A percentile compares a stretch with the other conserved stretches of the same genome.
Evolutionary conservation across 306 rosid genomes (phyloP).

Genomic region (Dicorynia guianensis): DNA sequence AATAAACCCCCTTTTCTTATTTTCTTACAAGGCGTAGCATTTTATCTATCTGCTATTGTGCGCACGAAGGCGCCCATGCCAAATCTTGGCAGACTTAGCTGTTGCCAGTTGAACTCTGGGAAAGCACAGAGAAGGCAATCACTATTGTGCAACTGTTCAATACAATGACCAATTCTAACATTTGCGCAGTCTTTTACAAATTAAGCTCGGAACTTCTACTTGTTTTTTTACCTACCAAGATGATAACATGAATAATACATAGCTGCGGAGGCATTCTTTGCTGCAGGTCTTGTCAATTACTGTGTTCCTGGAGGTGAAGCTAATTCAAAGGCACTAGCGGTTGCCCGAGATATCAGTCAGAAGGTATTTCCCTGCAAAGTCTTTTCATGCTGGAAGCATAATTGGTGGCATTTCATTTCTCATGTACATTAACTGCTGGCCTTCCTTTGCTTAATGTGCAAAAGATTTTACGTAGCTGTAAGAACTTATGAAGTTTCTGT

Average conservation of each 20-base stretch:
- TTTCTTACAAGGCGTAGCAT: not conserved
- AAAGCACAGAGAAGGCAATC: constrained; percentile 27
- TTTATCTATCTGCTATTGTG: not conserved
- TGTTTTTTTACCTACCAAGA: not conserved
- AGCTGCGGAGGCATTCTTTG: constrained; percentile 34
- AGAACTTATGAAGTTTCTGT: not conserved
- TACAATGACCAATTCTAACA: not conserved
- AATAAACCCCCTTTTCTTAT: not conserved
- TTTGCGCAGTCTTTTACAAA: not conserved
- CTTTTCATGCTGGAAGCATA: constrained; percentile 24
- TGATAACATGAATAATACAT: constrained; percentile 5
- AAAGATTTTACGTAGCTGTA: not conserved
- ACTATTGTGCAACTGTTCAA: constrained; percentile 4
- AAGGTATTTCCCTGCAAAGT: constrained; percentile 59
- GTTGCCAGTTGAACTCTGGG: constrained; percentile 17
- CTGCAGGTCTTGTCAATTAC: constrained; percentile 83
- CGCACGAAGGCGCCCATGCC: constrained; percentile 18
- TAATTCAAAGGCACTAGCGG: constrained; percentile 72
- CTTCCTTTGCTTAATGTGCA: constrained; percentile 8
- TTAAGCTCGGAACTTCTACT: constrained; percentile 1
- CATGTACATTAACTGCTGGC: no score
- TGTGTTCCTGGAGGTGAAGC: constrained; percentile 89
- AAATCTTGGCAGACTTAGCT: constrained; percentile 9
- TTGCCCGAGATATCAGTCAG: constrained; percentile 76
- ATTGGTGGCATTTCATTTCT: constrained; percentile 1